Evolutionary conservation across 1,284 basidiomycete species (phyloP).

Genomic region (Microbotryum lychnidis-dioicae): DNA sequence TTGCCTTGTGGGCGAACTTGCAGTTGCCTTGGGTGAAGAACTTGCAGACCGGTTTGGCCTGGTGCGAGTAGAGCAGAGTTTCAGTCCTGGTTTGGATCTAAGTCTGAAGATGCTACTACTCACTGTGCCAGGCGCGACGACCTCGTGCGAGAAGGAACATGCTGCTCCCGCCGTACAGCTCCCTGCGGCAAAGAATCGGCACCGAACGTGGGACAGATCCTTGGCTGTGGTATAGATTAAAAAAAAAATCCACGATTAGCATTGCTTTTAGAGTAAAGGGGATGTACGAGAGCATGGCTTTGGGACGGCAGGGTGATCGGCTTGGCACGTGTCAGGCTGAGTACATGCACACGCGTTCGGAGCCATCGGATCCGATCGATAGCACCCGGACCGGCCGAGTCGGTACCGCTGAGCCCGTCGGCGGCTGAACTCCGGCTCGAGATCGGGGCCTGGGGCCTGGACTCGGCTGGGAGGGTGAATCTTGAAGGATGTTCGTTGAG

Average conservation of each 20-base stretch:
- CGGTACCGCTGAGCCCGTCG: too few species aligned
- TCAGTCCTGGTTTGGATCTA: too few species aligned
- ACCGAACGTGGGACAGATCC: constrained; percentile 91
- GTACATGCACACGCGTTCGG: too few species aligned
- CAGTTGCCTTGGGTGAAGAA: constrained; percentile 86
- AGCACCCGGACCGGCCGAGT: too few species aligned
- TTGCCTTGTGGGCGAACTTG: constrained; percentile 90
- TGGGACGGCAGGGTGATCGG: too few species aligned
- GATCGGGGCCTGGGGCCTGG: too few species aligned
- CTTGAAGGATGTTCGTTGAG: background rate
- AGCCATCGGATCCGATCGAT: background rate
- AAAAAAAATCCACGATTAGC: too few species aligned
- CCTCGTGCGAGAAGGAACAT: constrained; percentile 83
- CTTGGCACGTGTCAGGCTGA: too few species aligned
- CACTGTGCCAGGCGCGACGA: constrained; percentile 38
- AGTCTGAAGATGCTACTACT: constrained; percentile 9
- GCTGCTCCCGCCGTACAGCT: constrained; percentile 45
- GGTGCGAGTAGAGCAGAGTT: constrained; percentile 30
- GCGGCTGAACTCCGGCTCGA: too few species aligned
- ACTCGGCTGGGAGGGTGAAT: background rate
- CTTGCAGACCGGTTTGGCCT: constrained; percentile 82
- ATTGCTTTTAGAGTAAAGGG: too few species aligned
- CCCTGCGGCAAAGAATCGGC: constrained; percentile 97
- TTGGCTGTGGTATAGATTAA: constrained; percentile 49
- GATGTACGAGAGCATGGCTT: too few species aligned